phyloP scores from a whole-genome alignment of 768 basidiomycete species.

The Pleurotus citrinopileatus region DNA sequence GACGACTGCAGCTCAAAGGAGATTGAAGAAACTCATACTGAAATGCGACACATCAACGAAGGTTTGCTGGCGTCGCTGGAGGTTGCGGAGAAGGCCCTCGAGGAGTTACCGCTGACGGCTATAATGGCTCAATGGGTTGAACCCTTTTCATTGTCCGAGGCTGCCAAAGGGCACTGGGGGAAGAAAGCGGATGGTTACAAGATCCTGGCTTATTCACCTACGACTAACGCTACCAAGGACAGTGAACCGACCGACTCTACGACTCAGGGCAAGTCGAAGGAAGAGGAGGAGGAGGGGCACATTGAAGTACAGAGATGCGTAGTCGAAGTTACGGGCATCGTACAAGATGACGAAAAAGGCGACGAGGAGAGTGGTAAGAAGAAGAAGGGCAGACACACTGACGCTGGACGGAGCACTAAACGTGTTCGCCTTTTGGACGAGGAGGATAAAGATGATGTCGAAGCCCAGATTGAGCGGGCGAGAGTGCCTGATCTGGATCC shows the following conservation, averaged over 20 bases:
- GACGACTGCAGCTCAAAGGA: neutral
- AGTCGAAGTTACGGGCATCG: neutral
- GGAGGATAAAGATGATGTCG: conserved; percentile 28
- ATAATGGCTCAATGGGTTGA: conserved; percentile 37
- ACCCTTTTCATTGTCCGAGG: conserved; percentile 50
- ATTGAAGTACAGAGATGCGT: neutral
- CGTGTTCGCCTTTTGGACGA: conserved; percentile 15
- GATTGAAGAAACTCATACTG: neutral
- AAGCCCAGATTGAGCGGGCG: conserved; percentile 33
- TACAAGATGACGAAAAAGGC: neutral
- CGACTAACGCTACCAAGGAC: conserved; percentile 7
- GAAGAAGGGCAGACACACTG: neutral
- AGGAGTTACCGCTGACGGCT: conserved; percentile 51
- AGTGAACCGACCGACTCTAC: conserved; percentile 9
- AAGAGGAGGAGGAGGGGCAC: neutral
- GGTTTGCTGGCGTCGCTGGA: conserved; percentile 44
- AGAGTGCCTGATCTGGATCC: conserved; percentile 21
- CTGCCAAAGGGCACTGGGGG: conserved; percentile 49
- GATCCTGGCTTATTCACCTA: conserved; percentile 9
- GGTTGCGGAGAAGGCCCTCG: conserved; percentile 36
- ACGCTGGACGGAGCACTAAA: conserved; percentile 15
- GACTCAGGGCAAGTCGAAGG: conserved; percentile 5
- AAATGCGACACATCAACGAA: neutral
- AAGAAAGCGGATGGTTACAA: conserved; percentile 38
- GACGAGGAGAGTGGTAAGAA: conserved; percentile 1